Base-by-base conservation (phyloP, 768 basidiomycete species). In the Daedaleopsis sinensis region DNA sequence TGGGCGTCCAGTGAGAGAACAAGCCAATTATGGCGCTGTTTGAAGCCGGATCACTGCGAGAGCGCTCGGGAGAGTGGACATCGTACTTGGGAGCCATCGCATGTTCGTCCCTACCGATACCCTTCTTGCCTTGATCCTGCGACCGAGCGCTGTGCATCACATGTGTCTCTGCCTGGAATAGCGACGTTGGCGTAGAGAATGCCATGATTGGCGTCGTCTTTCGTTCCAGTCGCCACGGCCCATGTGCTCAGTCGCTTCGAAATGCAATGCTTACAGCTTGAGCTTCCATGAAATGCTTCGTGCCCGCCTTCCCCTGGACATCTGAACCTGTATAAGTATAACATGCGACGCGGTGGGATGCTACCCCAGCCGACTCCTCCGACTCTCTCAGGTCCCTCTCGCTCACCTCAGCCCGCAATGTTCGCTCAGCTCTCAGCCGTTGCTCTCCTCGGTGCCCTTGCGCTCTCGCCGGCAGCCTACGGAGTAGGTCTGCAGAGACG, bases 351-450 rank as follows among this genome's bases (percentile, higher is more conserved):
- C 21, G 47, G 19, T 24, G 6, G 19, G 11, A 21, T 49, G 47
- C 19, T 7, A 16, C 15, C 13, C n/a, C 13, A 57, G 46, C 37
- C 46, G 18, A 39, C 35, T 36, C 55, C 46, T 51, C 51, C 49
- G 32, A 15, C 21, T 39, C 57, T 24, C 57, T 19, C 21, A n/a
- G n/a, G 10, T 46, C 18, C 55, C 23, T 32, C 21, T 38, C 53
- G 24, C 53, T 5, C n/a, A 11, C n/a, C 37, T 1, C 50, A 38
- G 44, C 49, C 47, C 36, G 59, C 12, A 21, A 66, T 68, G 65
- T 36, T 68, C 48, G 53, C 57, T 35, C 37, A 56, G n/a, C 24
- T 59, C 35, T 46, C 62, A 37, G 59, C 62, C 21, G n/a, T 66
- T 48, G 32, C 37, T 24, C 48, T 69, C 46, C 51, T 64, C n/a